Evolutionary conservation across 2,329 filamentous ascomycete genomes (phyloP).

Genomic region (Aspergillus uvarum): DNA sequence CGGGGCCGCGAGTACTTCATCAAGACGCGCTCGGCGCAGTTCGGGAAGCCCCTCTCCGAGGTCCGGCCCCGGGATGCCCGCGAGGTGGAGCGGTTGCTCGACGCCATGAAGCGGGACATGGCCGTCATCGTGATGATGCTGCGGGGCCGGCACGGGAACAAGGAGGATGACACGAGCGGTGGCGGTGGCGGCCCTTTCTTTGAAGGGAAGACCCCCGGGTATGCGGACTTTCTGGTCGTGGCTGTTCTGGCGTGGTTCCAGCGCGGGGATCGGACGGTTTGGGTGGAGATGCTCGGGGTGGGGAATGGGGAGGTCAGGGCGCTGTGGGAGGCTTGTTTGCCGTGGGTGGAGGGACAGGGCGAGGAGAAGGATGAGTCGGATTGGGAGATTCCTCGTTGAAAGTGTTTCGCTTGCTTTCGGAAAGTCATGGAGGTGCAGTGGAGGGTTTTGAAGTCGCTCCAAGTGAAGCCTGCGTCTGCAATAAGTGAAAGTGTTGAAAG

Average conservation of each 20-base stretch:
- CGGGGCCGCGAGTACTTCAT: slow-evolving; percentile 30
- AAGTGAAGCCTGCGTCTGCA: neutral
- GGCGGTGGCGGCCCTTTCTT: slow-evolving; percentile 26
- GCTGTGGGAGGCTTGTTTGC: slow-evolving; percentile 29
- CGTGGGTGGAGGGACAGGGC: slow-evolving; percentile 33
- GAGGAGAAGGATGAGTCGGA: slow-evolving; percentile 22
- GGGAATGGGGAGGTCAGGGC: slow-evolving; percentile 27
- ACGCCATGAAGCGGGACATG: slow-evolving; percentile 21
- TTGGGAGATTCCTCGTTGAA: neutral
- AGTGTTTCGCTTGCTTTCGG: neutral
- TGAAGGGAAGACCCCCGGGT: slow-evolving; percentile 31
- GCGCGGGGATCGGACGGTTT: slow-evolving; percentile 23
- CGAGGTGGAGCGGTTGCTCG: slow-evolving; percentile 17
- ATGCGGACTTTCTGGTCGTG: slow-evolving; percentile 28
- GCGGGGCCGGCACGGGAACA: slow-evolving; percentile 26
- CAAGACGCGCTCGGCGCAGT: slow-evolving; percentile 23
- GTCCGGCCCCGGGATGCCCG: slow-evolving; percentile 23
- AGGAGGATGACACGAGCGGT: neutral
- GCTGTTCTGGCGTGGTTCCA: slow-evolving; percentile 26
- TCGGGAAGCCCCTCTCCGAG: slow-evolving; percentile 29
- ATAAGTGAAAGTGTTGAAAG: neutral
- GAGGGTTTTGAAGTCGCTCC: too few relatives aligned
- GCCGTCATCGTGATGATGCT: slow-evolving; percentile 23
- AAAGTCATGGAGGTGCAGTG: too few relatives aligned
- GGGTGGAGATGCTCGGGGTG: slow-evolving; percentile 22